Evolutionary conservation across 208 protist genomes (phyloP).

Genomic region (Leishmania arabica): DNA sequence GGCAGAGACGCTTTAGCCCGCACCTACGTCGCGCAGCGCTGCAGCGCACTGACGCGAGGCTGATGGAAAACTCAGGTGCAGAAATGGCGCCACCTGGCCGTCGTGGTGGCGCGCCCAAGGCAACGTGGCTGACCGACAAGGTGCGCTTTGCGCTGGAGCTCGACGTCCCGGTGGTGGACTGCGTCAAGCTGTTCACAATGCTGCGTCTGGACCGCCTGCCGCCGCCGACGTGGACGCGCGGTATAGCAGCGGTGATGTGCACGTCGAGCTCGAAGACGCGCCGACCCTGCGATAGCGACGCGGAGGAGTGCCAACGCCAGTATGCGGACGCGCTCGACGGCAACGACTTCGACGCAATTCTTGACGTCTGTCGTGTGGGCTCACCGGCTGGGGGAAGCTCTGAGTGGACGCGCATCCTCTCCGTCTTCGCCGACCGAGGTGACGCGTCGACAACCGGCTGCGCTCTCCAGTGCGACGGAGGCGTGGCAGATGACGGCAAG

Average conservation of each 20-base stretch:
- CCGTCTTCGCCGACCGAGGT: background rate
- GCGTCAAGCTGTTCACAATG: conserved; percentile 49
- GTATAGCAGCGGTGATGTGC: background rate
- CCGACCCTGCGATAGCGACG: background rate
- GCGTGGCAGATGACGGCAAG: background rate
- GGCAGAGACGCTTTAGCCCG: background rate
- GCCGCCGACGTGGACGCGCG: background rate
- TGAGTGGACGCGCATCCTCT: conserved; percentile 12
- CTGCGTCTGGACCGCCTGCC: conserved; percentile 38
- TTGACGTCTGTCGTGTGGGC: conserved; percentile 30
- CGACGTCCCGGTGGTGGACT: conserved; percentile 71
- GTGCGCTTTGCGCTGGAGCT: conserved; percentile 64
- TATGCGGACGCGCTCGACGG: conserved; percentile 15
- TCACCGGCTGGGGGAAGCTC: conserved; percentile 7
- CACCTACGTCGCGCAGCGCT: background rate
- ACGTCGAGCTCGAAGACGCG: background rate
- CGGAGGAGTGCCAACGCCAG: background rate
- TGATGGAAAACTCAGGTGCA: background rate
- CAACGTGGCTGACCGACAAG: conserved; percentile 47
- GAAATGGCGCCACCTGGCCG: background rate
- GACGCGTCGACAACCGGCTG: background rate
- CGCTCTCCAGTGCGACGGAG: conserved; percentile 4
- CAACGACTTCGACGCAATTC: conserved; percentile 47
- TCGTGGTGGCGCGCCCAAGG: background rate
- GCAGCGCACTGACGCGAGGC: background rate